Evolutionary conservation across 2,329 filamentous ascomycete species (phyloP), one percentile per base, ranked within the genome.

Genomic region (Nannizziopsis barbatae): DNA sequence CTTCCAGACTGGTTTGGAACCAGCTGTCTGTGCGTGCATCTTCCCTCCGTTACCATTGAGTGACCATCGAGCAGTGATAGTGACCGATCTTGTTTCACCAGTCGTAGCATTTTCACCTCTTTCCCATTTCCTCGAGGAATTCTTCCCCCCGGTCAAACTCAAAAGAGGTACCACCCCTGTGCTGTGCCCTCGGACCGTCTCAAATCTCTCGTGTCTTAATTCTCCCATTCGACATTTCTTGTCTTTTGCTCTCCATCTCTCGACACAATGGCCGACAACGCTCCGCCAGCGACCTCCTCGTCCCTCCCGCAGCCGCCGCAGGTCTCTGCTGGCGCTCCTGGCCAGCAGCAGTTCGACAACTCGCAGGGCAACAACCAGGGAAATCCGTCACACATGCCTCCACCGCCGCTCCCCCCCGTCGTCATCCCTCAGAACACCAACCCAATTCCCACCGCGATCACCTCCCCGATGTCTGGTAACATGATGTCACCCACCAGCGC

Each of bases 351-450:
- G 65, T 89, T 84, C 68, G 85, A 89, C 63, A 80, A 79, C 63
- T 76, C 77, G 57, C 84, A 86, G 69, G 69, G 68, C 58, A 83
- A 83, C 63, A 76, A 76, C 57, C 83, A 86, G 70, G 70, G 74
- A 55, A 81, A 81, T 64, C 75, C 80, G 55, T 71, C 77, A 56
- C 84, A 92, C 67, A 89, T 95, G 84, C 84, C 86, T 51, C 89
- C 90, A 50, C 88, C 88, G 53, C 84, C 89, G 57, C 81, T 95
- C 53, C 84, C 93, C 40, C 79, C 81, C 47, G 77, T 84, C 56
- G 80, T 83, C 66, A 96, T 96, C 62, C 89, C 90, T 22, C 87
- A 92, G 70, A 96, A 95, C 73, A 95, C 80, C 63, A 95, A 95
- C 63, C 86, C 89, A 41, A 92, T 95, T 62, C 89, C 89, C 42